Percentiles rank a stretch among this genome's conserved stretches.
These are phyloP conservation scores for Lipomyces sp. DNA, from an alignment of 805 yeast species.

Conservation along the genomic window DNA sequence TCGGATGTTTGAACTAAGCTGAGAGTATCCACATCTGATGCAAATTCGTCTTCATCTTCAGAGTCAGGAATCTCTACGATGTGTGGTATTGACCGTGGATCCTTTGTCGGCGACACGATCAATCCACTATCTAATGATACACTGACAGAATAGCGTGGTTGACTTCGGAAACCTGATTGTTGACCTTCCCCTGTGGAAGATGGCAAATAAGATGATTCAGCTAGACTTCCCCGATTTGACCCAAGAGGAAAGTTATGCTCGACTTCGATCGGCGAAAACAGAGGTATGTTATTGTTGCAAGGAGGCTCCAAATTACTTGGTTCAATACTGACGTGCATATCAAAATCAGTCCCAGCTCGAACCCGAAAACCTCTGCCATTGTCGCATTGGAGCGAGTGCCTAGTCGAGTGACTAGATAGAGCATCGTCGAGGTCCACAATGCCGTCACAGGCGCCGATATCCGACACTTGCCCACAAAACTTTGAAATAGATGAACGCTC, in stretches of 20 bases:
- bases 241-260: not conserved
- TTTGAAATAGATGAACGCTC: not conserved
- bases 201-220: not conserved
- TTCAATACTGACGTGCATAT: not conserved
- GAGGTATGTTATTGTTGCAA: no score
- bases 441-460: not conserved
- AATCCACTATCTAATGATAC: not conserved
- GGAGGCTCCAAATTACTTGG: no score
- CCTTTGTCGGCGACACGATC: not conserved
- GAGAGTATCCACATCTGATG: not conserved
- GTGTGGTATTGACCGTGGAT: not conserved
- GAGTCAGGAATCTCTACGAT: slow-evolving; percentile 2
- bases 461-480: not conserved
- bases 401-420: not conserved
- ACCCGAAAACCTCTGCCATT: no score
- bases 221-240: not conserved
- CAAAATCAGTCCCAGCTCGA: no score
- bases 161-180: not conserved
- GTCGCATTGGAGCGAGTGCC: not conserved
- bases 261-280: no score
- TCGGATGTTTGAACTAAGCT: not conserved
- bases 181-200: not conserved
- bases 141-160: not conserved
- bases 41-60: not conserved
- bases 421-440: not conserved